Conservation (phyloP, 2,329 filamentous ascomycete genomes). For the Penicillium sp. region DNA sequence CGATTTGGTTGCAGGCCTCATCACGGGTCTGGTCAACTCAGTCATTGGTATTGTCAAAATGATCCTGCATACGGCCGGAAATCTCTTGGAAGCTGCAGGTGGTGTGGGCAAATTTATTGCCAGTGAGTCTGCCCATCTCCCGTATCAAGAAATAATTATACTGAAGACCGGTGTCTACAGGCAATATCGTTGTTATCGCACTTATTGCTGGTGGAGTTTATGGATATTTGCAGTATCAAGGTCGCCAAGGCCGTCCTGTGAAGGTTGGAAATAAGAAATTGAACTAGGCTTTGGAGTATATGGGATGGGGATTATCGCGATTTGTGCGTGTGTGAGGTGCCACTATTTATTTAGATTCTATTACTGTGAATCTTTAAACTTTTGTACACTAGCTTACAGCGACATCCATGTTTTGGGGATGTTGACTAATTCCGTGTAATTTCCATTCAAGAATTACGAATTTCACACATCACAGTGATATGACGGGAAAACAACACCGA, state of each 20-base stretch:
- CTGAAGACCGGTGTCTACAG: conserved; percentile 9
- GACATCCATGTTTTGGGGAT: no score
- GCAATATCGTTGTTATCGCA: conserved; percentile 23
- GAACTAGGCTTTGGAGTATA: conserved; percentile 13
- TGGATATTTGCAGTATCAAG: conserved; percentile 19
- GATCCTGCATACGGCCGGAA: conserved; percentile 2
- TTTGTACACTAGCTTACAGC: no score
- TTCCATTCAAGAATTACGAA: no score
- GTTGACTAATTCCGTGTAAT: no score
- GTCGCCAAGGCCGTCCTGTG: conserved; percentile 17
- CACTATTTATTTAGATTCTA: no score
- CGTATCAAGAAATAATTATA: no score
- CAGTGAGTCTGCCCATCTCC: conserved; percentile 11
- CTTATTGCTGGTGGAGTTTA: conserved; percentile 18
- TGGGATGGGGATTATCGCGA: neutral
- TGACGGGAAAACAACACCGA: no score
- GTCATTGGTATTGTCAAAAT: conserved; percentile 10
- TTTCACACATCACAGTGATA: no score
- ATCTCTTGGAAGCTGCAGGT: conserved; percentile 17
- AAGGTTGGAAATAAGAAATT: conserved; percentile 22
- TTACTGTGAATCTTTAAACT: no score
- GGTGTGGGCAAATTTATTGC: conserved; percentile 25
- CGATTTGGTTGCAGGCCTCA: conserved; percentile 6
- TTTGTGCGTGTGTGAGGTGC: no score
- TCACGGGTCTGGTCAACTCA: conserved; percentile 11